Conservation (phyloP, 371 early-diverging fungal species). For the Mortierella sp. region DNA sequence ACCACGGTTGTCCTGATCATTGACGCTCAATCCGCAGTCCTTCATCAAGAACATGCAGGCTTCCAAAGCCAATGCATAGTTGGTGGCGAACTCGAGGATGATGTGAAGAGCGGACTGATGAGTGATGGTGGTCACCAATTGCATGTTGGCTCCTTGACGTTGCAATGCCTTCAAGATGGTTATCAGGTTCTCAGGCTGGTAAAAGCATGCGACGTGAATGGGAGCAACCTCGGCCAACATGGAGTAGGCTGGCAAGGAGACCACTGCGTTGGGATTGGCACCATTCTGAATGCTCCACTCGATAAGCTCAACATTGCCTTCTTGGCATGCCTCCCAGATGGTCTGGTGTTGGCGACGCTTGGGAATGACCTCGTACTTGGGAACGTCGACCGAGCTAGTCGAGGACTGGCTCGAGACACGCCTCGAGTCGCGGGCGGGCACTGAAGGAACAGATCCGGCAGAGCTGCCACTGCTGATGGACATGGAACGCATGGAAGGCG, state of each 20-base stretch:
- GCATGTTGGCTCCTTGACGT: slow-evolving; percentile 42
- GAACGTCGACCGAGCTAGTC: slow-evolving; percentile 29
- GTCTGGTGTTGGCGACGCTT: slow-evolving; percentile 27
- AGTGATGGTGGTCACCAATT: slow-evolving; percentile 38
- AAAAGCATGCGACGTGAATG: slow-evolving; percentile 46
- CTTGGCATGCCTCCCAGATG: slow-evolving; percentile 50
- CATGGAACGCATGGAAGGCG: slow-evolving; percentile 43
- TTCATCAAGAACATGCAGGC: slow-evolving; percentile 34
- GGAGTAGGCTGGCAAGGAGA: slow-evolving; percentile 39
- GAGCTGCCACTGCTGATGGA: slow-evolving; percentile 53
- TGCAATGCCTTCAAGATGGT: slow-evolving; percentile 27
- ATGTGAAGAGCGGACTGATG: slow-evolving; percentile 47
- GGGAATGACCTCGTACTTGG: slow-evolving; percentile 30
- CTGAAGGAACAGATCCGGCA: slow-evolving; percentile 32
- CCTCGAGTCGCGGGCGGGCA: slow-evolving; percentile 43
- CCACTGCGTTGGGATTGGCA: slow-evolving; percentile 24
- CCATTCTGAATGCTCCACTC: slow-evolving; percentile 33
- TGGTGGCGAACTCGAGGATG: slow-evolving; percentile 38
- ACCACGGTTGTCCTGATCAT: slow-evolving; percentile 46
- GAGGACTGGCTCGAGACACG: slow-evolving; percentile 47
- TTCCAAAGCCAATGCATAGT: slow-evolving; percentile 38
- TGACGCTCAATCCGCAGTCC: slow-evolving; percentile 41
- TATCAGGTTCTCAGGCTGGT: slow-evolving; percentile 44
- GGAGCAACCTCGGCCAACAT: slow-evolving; percentile 49
- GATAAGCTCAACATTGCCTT: slow-evolving; percentile 39